Evolutionary conservation across 441 rosid genomes (phyloP).

Genomic region (Syzygium malaccense): DNA sequence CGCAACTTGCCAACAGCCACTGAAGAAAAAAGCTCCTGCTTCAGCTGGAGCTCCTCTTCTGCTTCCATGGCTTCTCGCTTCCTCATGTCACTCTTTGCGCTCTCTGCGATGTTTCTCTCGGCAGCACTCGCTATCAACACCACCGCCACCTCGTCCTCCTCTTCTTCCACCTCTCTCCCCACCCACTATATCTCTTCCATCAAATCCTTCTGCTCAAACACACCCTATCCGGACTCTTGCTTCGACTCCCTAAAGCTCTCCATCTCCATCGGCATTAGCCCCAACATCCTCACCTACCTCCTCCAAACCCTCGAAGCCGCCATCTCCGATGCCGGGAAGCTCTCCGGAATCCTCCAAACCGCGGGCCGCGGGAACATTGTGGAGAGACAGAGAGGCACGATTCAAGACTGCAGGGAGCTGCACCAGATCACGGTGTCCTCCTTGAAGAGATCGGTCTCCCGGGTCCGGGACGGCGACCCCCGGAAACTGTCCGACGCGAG

Average conservation of each 20-base stretch:
- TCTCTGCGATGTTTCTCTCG: conserved; percentile 25
- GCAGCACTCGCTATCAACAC: conserved; percentile 6
- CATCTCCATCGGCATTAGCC: conserved; percentile 46
- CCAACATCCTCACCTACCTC: conserved; percentile 44
- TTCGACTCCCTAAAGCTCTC: conserved; percentile 57
- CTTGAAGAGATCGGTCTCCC: conserved; percentile 41
- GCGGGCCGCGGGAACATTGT: conserved; percentile 23
- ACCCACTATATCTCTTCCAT: conserved; percentile 20
- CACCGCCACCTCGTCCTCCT: conserved; percentile 2
- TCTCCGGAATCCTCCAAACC: conserved; percentile 31
- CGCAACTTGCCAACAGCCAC: neutral
- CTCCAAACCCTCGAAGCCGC: conserved; percentile 61
- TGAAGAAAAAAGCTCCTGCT: neutral
- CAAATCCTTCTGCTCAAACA: conserved; percentile 37
- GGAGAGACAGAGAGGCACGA: conserved; percentile 62
- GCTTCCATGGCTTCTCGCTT: conserved; percentile 32
- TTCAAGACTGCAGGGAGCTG: conserved; percentile 75
- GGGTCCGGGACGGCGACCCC: conserved; percentile 21
- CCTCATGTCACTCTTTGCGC: conserved; percentile 6
- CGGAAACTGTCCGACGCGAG: conserved; percentile 46
- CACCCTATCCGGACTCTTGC: conserved; percentile 69
- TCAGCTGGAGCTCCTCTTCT: neutral
- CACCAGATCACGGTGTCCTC: conserved; percentile 51
- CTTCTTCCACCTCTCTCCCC: conserved; percentile 1
- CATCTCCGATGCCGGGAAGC: conserved; percentile 51